phyloP scores from a whole-genome alignment of 495 filamentous ascomycete genomes.

The Hypomontagnella monticulosa region DNA sequence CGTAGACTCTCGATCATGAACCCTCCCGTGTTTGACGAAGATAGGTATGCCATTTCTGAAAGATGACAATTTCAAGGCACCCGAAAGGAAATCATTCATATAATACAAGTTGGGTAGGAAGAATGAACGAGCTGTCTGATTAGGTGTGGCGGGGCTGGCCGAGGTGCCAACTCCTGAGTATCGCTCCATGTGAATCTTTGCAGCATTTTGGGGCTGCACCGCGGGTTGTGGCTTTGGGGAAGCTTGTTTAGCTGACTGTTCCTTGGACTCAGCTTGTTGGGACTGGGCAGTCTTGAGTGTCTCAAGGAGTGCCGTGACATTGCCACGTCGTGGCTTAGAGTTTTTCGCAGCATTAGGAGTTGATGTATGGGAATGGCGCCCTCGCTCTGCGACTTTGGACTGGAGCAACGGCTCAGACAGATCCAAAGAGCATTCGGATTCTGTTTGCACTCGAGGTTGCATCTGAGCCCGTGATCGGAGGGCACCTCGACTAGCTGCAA shows the following conservation, averaged over 20 bases:
- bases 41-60: constrained; percentile 58
- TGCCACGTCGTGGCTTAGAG: constrained; percentile 33
- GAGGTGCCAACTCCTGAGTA: constrained; percentile 15
- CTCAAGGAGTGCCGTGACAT: constrained; percentile 43
- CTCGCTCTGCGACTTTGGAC: constrained; percentile 42
- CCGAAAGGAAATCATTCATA: constrained; percentile 58
- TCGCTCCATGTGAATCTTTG: constrained; percentile 26
- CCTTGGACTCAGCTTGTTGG: constrained; percentile 35
- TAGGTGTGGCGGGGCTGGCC: constrained; percentile 31
- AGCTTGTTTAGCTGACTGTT: constrained; percentile 34
- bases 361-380: constrained; percentile 21
- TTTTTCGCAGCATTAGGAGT: constrained; percentile 22
- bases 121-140: constrained; percentile 56
- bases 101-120: constrained; percentile 57
- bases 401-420: constrained; percentile 42
- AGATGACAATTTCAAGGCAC: constrained; percentile 54
- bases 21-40: constrained; percentile 54
- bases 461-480: constrained; percentile 51
- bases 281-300: constrained; percentile 43
- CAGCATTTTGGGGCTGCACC: constrained; percentile 29
- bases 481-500: constrained; percentile 38
- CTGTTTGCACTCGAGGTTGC: constrained; percentile 57
- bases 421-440: constrained; percentile 53
- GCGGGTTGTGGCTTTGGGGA: constrained; percentile 35
- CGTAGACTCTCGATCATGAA: constrained; percentile 45